Conservation (phyloP, 2,329 filamentous ascomycete genomes). For the Fusarium oligoseptatum region DNA sequence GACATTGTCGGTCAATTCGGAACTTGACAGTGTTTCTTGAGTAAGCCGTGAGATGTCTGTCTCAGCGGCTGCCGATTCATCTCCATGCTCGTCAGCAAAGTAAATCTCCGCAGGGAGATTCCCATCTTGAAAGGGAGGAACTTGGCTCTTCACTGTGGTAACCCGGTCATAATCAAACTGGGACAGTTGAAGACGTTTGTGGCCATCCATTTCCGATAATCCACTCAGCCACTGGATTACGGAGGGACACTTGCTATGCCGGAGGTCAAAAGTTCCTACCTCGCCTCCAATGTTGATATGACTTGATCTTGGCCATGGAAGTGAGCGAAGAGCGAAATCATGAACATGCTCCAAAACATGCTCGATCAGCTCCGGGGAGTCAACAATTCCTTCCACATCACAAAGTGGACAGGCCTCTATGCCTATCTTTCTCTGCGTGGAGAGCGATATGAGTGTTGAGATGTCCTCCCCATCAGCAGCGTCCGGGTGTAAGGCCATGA, state of each 20-base stretch:
- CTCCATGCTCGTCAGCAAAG: background rate
- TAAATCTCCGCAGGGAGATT: background rate
- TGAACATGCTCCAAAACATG: background rate
- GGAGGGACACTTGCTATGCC: background rate
- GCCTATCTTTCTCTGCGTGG: background rate
- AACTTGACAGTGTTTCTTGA: background rate
- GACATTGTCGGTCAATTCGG: background rate
- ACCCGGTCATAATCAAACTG: background rate
- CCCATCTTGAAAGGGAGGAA: too few species aligned
- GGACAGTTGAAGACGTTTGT: background rate
- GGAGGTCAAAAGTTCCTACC: background rate
- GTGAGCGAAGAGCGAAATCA: background rate
- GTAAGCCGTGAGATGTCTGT: background rate
- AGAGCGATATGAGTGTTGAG: background rate
- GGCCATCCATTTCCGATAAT: background rate
- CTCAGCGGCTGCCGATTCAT: background rate
- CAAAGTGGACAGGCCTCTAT: background rate
- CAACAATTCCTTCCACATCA: background rate
- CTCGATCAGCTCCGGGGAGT: background rate
- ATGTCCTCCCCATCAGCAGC: background rate
- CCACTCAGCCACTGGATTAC: background rate
- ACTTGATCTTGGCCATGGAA: background rate
- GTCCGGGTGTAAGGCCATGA: background rate
- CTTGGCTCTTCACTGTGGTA: background rate
- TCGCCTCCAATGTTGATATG: background rate